Evolutionary conservation across 345 rosid genomes (phyloP).

Genomic region (Firmiana major): DNA sequence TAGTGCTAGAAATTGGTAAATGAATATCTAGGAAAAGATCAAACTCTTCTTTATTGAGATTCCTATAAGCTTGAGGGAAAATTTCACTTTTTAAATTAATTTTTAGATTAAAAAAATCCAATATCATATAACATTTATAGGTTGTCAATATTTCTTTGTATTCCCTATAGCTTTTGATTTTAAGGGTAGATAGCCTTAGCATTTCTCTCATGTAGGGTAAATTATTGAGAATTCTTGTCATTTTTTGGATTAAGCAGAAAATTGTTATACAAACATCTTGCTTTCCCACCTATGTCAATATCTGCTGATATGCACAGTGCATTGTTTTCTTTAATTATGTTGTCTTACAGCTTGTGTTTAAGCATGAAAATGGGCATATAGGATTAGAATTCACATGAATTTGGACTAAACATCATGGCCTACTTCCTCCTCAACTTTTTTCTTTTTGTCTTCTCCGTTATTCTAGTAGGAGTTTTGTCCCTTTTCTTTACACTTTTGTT

Average conservation of each 20-base stretch:
- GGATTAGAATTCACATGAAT: conserved; percentile 8
- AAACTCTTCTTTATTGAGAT: not conserved
- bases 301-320: not conserved
- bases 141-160: no score
- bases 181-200: no score
- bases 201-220: not conserved
- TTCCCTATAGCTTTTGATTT: no score
- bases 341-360: not conserved
- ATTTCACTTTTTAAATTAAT: no score
- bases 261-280: not conserved
- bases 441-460: conserved; percentile 2
- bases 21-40: not conserved
- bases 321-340: not conserved
- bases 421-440: not conserved
- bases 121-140: no score
- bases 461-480: not conserved
- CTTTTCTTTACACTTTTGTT: not conserved
- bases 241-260: not conserved
- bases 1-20: not conserved
- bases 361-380: not conserved
- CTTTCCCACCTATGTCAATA: not conserved
- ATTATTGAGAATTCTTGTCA: not conserved
- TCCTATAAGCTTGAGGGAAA: no score
- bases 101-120: no score
- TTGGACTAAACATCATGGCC: conserved; percentile 12